Percentiles rank a stretch among this genome's conserved stretches.
phyloP scores from a whole-genome alignment of 495 filamentous ascomycete genomes.

The Acidomyces sp. region DNA sequence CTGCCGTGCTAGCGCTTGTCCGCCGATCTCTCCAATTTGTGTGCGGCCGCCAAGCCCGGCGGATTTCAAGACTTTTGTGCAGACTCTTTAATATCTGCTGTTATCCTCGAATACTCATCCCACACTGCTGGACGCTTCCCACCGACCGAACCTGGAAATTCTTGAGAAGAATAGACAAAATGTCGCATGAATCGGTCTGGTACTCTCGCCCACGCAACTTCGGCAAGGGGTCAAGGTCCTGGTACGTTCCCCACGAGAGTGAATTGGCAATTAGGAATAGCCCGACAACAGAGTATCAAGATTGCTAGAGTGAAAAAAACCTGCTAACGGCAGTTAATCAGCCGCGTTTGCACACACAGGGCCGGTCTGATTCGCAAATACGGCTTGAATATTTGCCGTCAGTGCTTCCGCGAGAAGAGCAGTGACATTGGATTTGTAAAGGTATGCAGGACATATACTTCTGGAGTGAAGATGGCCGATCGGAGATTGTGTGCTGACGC shows the following conservation, averaged over 20 bases:
- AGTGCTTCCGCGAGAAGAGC: slow-evolving; percentile 98
- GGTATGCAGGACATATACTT: too few species aligned
- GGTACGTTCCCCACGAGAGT: slow-evolving; percentile 43
- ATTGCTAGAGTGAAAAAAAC: slow-evolving; percentile 1
- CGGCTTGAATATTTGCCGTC: slow-evolving; percentile 97
- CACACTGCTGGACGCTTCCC: too few species aligned
- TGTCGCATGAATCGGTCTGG: slow-evolving; percentile 99
- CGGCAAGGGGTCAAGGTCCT: slow-evolving; percentile 85
- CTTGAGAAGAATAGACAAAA: slow-evolving; percentile 35
- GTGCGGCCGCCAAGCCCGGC: too few species aligned
- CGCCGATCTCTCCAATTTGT: too few species aligned
- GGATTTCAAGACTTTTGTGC: too few species aligned
- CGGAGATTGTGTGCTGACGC: too few species aligned
- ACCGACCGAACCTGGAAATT: too few species aligned
- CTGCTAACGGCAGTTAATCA: slow-evolving; percentile 21
- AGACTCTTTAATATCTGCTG: too few species aligned
- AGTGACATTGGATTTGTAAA: slow-evolving; percentile 95
- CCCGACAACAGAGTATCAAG: neutral
- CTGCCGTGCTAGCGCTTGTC: too few species aligned
- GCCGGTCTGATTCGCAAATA: slow-evolving; percentile 98
- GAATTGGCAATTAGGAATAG: slow-evolving; percentile 1
- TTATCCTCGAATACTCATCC: too few species aligned
- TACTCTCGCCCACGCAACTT: slow-evolving; percentile 92
- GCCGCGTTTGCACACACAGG: slow-evolving; percentile 90
- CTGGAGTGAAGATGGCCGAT: too few species aligned